Evolutionary conservation across 768 basidiomycete species (phyloP).

Genomic region (Termitomyces titanicus): DNA sequence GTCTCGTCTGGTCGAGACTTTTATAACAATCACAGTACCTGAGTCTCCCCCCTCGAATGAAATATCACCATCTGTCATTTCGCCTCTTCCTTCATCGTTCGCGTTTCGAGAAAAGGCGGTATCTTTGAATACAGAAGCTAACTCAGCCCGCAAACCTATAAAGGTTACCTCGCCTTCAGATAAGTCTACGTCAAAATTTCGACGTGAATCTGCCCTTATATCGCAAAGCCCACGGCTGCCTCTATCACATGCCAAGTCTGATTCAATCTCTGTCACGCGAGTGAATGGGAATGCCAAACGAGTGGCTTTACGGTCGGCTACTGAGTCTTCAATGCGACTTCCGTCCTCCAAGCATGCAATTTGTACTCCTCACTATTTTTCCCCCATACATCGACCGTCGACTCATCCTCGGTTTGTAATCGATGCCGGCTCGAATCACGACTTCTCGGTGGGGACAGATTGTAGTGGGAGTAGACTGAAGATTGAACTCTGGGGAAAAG

Average conservation of each 20-base stretch:
- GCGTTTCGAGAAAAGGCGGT: background rate
- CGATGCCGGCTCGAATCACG: constrained; percentile 45
- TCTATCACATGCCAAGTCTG: constrained; percentile 22
- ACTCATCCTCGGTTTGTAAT: constrained; percentile 76
- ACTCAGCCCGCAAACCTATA: constrained; percentile 11
- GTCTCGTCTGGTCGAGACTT: constrained; percentile 77
- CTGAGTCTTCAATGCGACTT: constrained; percentile 4
- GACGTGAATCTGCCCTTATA: constrained; percentile 19
- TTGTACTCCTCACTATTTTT: constrained; percentile 64
- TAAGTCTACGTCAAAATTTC: constrained; percentile 12
- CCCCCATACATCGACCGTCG: constrained; percentile 75
- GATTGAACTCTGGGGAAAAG: constrained; percentile 58
- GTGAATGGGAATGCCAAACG: constrained; percentile 18
- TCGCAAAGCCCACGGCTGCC: constrained; percentile 9
- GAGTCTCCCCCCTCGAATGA: constrained; percentile 7
- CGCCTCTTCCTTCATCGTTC: constrained; percentile 1
- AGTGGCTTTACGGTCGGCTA: constrained; percentile 10
- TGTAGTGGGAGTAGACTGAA: constrained; percentile 48
- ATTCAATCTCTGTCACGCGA: constrained; percentile 20
- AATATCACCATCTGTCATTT: background rate
- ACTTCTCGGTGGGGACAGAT: constrained; percentile 55
- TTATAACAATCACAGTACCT: constrained; percentile 54
- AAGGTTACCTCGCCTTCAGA: constrained; percentile 20
- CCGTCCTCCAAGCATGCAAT: constrained; percentile 24
- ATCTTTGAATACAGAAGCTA: constrained; percentile 16